Conservation (phyloP, 2,329 filamentous ascomycete genomes). For the Phyllosticta citrichinensis region DNA sequence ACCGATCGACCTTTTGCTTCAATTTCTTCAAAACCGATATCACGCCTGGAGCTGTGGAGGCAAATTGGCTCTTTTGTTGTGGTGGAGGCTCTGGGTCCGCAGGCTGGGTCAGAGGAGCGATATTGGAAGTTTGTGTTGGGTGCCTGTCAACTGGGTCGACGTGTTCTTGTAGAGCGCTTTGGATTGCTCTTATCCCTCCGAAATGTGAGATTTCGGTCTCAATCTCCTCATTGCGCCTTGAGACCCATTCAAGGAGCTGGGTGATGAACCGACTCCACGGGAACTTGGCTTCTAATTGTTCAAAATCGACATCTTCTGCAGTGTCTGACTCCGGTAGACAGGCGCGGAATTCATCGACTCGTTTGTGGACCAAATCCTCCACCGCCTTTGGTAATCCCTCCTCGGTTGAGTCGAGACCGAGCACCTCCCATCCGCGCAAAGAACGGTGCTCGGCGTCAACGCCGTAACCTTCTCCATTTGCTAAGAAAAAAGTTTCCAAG, state of each 20-base stretch:
- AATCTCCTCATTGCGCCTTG: constrained; percentile 37
- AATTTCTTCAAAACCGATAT: constrained; percentile 13
- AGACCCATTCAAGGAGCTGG: constrained; percentile 37
- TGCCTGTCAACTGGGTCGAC: background rate
- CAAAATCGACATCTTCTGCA: constrained; percentile 29
- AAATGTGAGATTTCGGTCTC: constrained; percentile 29
- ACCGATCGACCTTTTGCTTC: constrained; percentile 3
- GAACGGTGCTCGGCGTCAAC: constrained; percentile 12
- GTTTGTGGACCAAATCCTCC: constrained; percentile 25
- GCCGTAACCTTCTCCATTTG: constrained; percentile 5
- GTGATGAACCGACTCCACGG: constrained; percentile 41
- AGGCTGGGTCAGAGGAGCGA: background rate
- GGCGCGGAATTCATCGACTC: constrained; percentile 28
- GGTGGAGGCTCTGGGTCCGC: background rate
- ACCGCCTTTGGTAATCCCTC: constrained; percentile 28
- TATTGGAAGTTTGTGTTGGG: background rate
- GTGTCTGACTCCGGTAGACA: constrained; percentile 26
- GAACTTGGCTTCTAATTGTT: constrained; percentile 35
- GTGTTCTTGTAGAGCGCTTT: background rate
- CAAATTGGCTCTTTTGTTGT: constrained; percentile 12
- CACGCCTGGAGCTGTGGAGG: constrained; percentile 18
- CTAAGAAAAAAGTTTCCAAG: constrained; percentile 34
- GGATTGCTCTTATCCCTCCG: constrained; percentile 35
- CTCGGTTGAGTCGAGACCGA: constrained; percentile 29
- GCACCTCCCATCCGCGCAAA: constrained; percentile 27